Conservation (phyloP, 2,329 filamentous ascomycete species). For the Proliferodiscus dingleyae region DNA sequence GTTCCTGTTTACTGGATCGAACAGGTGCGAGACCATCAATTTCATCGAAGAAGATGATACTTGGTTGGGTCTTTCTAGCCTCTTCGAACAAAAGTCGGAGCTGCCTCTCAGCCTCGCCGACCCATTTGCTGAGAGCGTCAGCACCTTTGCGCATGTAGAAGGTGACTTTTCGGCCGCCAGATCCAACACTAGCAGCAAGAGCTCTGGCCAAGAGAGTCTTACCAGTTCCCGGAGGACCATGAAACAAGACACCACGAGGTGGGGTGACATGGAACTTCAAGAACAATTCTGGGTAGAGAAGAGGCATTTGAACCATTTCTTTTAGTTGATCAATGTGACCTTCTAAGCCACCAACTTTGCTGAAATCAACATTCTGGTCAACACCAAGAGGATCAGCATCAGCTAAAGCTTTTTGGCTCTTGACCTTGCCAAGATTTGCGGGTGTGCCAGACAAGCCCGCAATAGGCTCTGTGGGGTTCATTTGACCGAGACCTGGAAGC, state of each 20-base stretch:
- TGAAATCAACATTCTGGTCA: constrained; percentile 88
- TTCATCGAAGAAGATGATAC: constrained; percentile 99
- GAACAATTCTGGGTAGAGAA: constrained; percentile 94
- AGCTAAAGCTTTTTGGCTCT: constrained; percentile 84
- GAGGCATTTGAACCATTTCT: constrained; percentile 93
- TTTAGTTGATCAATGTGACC: constrained; percentile 96
- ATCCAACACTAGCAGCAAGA: constrained; percentile 83
- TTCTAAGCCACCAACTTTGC: constrained; percentile 86
- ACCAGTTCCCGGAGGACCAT: constrained; percentile 94
- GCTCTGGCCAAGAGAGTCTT: constrained; percentile 91
- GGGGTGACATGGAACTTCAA: constrained; percentile 87
- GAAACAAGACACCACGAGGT: constrained; percentile 90
- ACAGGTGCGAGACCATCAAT: constrained; percentile 96
- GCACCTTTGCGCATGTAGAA: constrained; percentile 99
- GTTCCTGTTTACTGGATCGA: constrained; percentile 95
- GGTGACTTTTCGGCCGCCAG: constrained; percentile 87
- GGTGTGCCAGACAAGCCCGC: constrained; percentile 56
- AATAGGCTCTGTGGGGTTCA: constrained; percentile 51
- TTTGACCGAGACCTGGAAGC: constrained; percentile 46
- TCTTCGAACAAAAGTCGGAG: constrained; percentile 92
- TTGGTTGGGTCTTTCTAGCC: constrained; percentile 89
- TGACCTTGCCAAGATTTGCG: constrained; percentile 87
- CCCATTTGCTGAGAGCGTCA: constrained; percentile 97
- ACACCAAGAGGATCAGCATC: constrained; percentile 94
- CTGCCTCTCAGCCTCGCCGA: constrained; percentile 95